Base-by-base conservation (phyloP, 352 stramenopile species). In the Globisporangium irregulare region DNA sequence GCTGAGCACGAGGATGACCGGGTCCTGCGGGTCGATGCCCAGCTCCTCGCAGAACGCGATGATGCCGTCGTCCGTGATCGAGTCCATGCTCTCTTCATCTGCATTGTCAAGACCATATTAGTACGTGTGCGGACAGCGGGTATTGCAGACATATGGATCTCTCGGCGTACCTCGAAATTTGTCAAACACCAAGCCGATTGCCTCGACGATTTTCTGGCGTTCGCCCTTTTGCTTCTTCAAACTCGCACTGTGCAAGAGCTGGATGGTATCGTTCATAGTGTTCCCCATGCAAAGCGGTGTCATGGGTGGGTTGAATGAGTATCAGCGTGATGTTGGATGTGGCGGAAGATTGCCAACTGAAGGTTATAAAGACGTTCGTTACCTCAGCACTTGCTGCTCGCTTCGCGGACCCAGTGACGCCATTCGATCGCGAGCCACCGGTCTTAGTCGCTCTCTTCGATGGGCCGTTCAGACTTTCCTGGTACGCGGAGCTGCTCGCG, bases 51-150 rank as follows among this genome's bases (percentile, higher is more conserved):
- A 96, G 32, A 96, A 73, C 3, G 67, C 59, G 27, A 93, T 41
- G 67, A 96, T 94, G 29, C 89, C 89, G 34, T 94, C 86, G 66
- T 96, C 89, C 22, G 86, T 93, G 41, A 95, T 95, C 27, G 68
- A 69, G 8, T 84, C 81, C 29, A 66, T 67, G 41, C 75, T 78
- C 60, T 95, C 87, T 10, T 81, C 76, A 59, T 95, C 86, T 92
- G 59, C 48, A 71, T 62, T 38, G 8, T 18, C 4, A 15, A 22
- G 20, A 20, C 20, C 7, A 53, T 20, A 53, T 53, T 8, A 53
- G 46, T n/a, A 12, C 7, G 32, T 10, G 32, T 38, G 0, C 8
- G 7, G 32, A 10, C 32, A 38, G 32, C 8, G 32, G 32, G 1
- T 8, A 38, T 38, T 38, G 32, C 7, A 10, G 32, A 38, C 32